Percentiles rank a stretch among this genome's conserved stretches.
Conservation (phyloP, 441 rosid genomes). For the Viola pubescens region DNA sequence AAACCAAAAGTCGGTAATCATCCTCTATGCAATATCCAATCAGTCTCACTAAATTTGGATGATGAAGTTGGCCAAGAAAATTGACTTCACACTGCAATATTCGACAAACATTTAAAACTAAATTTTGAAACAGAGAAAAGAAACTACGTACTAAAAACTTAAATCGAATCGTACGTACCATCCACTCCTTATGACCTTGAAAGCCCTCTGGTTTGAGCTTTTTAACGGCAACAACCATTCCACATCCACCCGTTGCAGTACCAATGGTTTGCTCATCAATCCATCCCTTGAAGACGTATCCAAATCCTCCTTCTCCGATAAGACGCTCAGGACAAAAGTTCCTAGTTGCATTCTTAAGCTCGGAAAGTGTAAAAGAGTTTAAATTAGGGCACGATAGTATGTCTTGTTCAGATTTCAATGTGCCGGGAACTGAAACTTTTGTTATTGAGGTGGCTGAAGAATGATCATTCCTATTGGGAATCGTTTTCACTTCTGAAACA, state of each 20-base stretch:
- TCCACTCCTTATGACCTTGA: conserved; percentile 54
- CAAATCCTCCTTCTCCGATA: conserved; percentile 68
- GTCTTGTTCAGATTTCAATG: conserved; percentile 57
- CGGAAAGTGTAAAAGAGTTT: conserved; percentile 40
- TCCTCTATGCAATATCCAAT: conserved; percentile 1
- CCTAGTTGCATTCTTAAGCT: conserved; percentile 43
- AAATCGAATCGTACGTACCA: conserved; percentile 30
- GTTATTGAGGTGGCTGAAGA: conserved; percentile 13
- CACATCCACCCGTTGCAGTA: conserved; percentile 53
- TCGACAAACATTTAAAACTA: conserved; percentile 13
- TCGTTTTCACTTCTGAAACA: conserved; percentile 15
- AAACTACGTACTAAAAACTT: background rate
- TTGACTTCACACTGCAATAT: conserved; percentile 16
- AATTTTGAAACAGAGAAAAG: background rate
- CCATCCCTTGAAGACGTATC: conserved; percentile 62
- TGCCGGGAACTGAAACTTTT: conserved; percentile 13
- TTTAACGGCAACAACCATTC: conserved; percentile 56
- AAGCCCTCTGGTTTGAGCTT: conserved; percentile 48
- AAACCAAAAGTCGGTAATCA: background rate
- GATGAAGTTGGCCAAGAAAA: conserved; percentile 3
- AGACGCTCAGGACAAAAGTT: conserved; percentile 51
- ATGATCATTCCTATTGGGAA: conserved; percentile 11
- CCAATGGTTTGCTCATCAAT: conserved; percentile 49
- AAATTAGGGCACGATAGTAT: conserved; percentile 51
- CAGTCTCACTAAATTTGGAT: conserved; percentile 2